Percentiles rank a stretch among this genome's conserved stretches.
phyloP scores from a whole-genome alignment of 2,329 filamentous ascomycete species.

The Penicillium occitanis region DNA sequence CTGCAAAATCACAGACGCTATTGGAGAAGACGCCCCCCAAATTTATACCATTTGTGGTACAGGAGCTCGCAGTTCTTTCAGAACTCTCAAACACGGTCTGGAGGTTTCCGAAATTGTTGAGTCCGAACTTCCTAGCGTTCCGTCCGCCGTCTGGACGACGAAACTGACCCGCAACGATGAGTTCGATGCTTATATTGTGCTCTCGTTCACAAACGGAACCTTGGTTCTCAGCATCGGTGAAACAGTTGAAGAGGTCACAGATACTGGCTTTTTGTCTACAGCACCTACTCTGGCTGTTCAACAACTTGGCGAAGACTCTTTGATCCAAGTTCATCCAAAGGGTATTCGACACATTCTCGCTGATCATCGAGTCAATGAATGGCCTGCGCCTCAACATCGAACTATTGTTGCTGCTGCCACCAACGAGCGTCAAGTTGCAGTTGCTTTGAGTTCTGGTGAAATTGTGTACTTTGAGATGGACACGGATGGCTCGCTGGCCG shows the following conservation, averaged over 20 bases:
- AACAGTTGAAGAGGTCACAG: slow-evolving; percentile 91
- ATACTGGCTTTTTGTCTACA: slow-evolving; percentile 86
- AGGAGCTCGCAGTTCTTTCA: slow-evolving; percentile 84
- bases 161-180: slow-evolving; percentile 79
- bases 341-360: slow-evolving; percentile 88
- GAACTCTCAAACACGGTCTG: slow-evolving; percentile 87
- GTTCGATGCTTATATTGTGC: slow-evolving; percentile 91
- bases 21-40: slow-evolving; percentile 89
- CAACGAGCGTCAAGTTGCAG: slow-evolving; percentile 88
- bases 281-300: slow-evolving; percentile 90
- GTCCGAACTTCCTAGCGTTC: slow-evolving; percentile 83
- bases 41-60: slow-evolving; percentile 92
- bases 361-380: slow-evolving; percentile 78
- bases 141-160: slow-evolving; percentile 91
- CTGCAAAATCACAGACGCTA: slow-evolving; percentile 87
- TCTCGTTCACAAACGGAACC: slow-evolving; percentile 87
- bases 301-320: slow-evolving; percentile 86
- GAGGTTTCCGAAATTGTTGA: slow-evolving; percentile 96
- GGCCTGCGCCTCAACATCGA: slow-evolving; percentile 88
- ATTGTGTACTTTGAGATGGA: slow-evolving; percentile 99
- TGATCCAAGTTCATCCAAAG: slow-evolving; percentile 94
- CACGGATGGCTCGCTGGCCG: slow-evolving; percentile 80
- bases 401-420: slow-evolving; percentile 93
- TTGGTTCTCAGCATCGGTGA: slow-evolving; percentile 93
- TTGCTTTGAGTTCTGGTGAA: slow-evolving; percentile 92